Evolutionary conservation across 1,284 basidiomycete genomes (phyloP), one percentile per base, ranked within the genome.

Genomic region (Limonomyces culmigenus): DNA sequence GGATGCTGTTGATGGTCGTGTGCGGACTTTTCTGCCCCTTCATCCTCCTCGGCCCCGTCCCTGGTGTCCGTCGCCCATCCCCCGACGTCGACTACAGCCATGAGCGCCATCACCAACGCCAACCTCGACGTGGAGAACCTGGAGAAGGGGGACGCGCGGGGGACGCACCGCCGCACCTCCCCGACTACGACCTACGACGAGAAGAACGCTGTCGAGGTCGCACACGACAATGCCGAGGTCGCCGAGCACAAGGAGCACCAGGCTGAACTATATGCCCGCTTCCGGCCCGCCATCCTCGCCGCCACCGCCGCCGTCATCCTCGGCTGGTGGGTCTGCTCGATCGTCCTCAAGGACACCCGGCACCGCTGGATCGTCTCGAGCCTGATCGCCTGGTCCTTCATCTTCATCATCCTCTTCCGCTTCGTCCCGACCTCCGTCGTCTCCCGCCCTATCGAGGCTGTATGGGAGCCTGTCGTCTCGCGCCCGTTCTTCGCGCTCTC

Each of bases 351-450:
- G 39, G 70, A 63, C 12, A 86, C 83, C 3, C 67, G 83, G 30
- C 72, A 70, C 54, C 63, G 77, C 57, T 86, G 80, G 80, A 68
- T 86, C 42, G 74, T 79, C 5, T 79, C 84, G 53, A 79, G 80
- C 0, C 34, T 85, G 32, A 79, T 75, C 46, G 77, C 83, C 3
- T 87, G 83, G 84, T 70, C 71, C 38, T 84, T 85, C 58, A 59
- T 85, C 43, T 42, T 66, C 8, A 63, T 80, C 42, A 84, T 85
- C 43, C 76, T 73, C 2, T 86, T 83, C 63, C 70, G 80, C 15
- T 85, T 70, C 54, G 73, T 87, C 42, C 79, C 81, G 41, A 74
- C 67, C 51, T 64, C 67, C 3, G 59, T 72, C 18, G 60, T 85
- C 34, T 66, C 77, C 18, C 60, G 59, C 29, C 84, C 84, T 12